phyloP scores from a whole-genome alignment of 2,329 filamentous ascomycete genomes.

The Davidsoniella neocaledoniae region DNA sequence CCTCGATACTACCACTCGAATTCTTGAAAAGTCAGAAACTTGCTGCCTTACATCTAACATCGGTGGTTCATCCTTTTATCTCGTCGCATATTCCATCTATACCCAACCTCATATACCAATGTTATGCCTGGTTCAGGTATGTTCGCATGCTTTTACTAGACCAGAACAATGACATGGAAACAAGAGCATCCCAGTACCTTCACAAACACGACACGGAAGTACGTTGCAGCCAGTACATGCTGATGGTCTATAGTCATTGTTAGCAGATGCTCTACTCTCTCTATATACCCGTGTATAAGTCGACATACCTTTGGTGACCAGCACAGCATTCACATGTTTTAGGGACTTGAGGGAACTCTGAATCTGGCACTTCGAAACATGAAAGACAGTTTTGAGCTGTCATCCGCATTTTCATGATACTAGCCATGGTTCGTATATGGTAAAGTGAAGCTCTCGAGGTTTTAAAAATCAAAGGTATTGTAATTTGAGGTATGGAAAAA shows the following conservation, averaged over 20 bases:
- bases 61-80: no score
- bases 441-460: not conserved
- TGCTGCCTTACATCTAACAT: not conserved
- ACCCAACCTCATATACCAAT: no score
- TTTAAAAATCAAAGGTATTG: not conserved
- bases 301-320: slow-evolving; percentile 4
- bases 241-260: not conserved
- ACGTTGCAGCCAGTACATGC: not conserved
- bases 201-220: not conserved
- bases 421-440: not conserved
- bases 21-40: not conserved
- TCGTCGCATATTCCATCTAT: not conserved
- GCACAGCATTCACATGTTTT: slow-evolving; percentile 6
- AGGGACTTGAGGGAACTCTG: not conserved
- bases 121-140: no score
- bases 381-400: not conserved
- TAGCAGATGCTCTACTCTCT: not conserved
- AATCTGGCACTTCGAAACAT: slow-evolving; percentile 2
- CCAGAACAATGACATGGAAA: not conserved
- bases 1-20: not conserved
- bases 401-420: no score
- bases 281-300: not conserved
- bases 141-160: not conserved
- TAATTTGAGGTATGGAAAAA: not conserved
- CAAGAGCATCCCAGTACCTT: slow-evolving; percentile 1